phyloP scores from a whole-genome alignment of 257 asterid species.

The Coffea canephora region DNA sequence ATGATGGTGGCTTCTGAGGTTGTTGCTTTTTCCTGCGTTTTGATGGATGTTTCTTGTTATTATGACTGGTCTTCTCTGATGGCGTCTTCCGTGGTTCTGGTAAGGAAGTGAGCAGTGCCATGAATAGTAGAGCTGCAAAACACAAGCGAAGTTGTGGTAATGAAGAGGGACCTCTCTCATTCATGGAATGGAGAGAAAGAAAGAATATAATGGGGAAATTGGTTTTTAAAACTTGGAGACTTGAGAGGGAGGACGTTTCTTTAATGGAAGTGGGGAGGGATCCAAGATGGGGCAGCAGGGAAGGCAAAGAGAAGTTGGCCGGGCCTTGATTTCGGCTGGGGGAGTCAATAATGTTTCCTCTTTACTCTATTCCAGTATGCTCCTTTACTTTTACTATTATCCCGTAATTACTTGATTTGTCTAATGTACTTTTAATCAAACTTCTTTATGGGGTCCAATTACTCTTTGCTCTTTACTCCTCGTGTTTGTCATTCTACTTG shows the following conservation, averaged over 20 bases:
- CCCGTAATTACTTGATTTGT: slow-evolving; percentile 11
- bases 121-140: slow-evolving; percentile 43
- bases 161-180: slow-evolving; percentile 28
- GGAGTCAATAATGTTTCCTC: background rate
- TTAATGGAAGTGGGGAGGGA: slow-evolving; percentile 52
- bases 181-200: slow-evolving; percentile 40
- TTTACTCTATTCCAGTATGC: slow-evolving; percentile 15
- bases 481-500: background rate
- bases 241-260: slow-evolving; percentile 28
- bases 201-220: slow-evolving; percentile 19
- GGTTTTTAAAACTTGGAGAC: slow-evolving; percentile 20
- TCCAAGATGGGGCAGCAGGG: slow-evolving; percentile 40
- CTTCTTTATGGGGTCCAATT: background rate
- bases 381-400: background rate
- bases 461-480: background rate
- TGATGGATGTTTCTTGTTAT: slow-evolving; percentile 23
- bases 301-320: background rate
- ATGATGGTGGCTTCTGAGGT: slow-evolving; percentile 40
- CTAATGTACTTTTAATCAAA: background rate
- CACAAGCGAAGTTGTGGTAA: slow-evolving; percentile 29
- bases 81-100: slow-evolving; percentile 24
- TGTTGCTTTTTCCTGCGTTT: slow-evolving; percentile 44
- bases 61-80: slow-evolving; percentile 12
- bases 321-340: background rate
- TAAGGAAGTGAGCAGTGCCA: slow-evolving; percentile 59